phyloP scores from a whole-genome alignment of 495 filamentous ascomycete species.

The Venustampulla echinocandica region DNA sequence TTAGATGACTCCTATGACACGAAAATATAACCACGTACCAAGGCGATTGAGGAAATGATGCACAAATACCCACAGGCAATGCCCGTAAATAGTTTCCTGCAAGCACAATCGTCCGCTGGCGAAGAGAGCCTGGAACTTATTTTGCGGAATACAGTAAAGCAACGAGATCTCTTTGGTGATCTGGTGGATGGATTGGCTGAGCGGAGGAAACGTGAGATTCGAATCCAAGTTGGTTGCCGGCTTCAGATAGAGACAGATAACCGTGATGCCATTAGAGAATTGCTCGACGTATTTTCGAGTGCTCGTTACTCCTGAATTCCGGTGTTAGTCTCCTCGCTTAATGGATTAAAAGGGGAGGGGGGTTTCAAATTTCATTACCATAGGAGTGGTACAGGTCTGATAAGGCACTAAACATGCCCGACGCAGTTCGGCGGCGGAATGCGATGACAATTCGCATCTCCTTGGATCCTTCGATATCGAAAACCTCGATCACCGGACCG shows the following conservation, averaged over 20 bases:
- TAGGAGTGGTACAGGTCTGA: slow-evolving; percentile 99
- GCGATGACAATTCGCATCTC: slow-evolving; percentile 93
- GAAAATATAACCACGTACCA: slow-evolving; percentile 28
- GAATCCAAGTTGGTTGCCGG: slow-evolving; percentile 41
- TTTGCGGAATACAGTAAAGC: slow-evolving; percentile 95
- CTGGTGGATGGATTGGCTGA: slow-evolving; percentile 93
- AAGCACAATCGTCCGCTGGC: slow-evolving; percentile 80
- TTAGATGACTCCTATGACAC: slow-evolving; percentile 3
- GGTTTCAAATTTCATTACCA: slow-evolving; percentile 32
- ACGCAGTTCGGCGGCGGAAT: slow-evolving; percentile 84
- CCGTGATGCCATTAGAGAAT: slow-evolving; percentile 95
- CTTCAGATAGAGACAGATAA: slow-evolving; percentile 88
- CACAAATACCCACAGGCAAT: slow-evolving; percentile 95
- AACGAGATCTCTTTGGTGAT: slow-evolving; percentile 98
- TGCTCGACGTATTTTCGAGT: slow-evolving; percentile 97
- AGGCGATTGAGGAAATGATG: slow-evolving; percentile 95
- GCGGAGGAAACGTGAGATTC: slow-evolving; percentile 56
- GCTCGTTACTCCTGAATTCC: slow-evolving; percentile 53
- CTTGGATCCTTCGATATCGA: slow-evolving; percentile 80
- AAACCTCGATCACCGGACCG: slow-evolving; percentile 95
- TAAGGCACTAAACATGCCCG: slow-evolving; percentile 89
- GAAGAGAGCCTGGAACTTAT: slow-evolving; percentile 86
- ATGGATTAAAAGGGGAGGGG: background rate
- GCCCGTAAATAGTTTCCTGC: slow-evolving; percentile 94
- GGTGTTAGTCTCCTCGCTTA: background rate